Base-by-base conservation (phyloP, 164 flowering plant genomes). In the Houttuynia cordata region DNA sequence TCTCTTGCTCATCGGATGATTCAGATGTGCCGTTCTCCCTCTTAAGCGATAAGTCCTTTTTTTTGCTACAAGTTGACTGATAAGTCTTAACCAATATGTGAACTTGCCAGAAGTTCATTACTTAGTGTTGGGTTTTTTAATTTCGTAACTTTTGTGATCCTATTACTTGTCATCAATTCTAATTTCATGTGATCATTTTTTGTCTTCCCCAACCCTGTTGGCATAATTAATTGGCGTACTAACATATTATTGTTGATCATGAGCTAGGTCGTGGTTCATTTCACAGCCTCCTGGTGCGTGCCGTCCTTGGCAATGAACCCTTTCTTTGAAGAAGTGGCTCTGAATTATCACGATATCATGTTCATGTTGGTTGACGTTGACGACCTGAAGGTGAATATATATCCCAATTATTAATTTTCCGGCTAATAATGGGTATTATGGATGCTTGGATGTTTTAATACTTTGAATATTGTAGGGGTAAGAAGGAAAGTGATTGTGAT, bases 221-320 rank as follows among this genome's bases (percentile, higher is more conserved):
- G 24, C 25, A 2, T 5, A 21, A 22, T n/a, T 12, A 20, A 12
- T 23, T n/a, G 15, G 24, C 24, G 3, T 19, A 21, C 18, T 23
- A 5, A 12, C 24, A 21, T 4, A n/a, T 53, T 21, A 22, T 53
- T 7, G 22, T 53, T 7, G 22, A n/a, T 54, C 1, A 45, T 12
- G 34, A 10, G 34, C 13, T 52, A 86, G 93, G 61, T 83, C 60
- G 79, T 78, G 61, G 81, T 70, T n/a, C 93, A 86, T 69, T 86
- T 86, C 59, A 79, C 83, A 51, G 93, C 93, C 51, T 50, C 81
- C 9, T 86, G 93, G 93, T 86, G 93, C 70, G 75, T 82, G 63
- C 88, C 88, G 8, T 86, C 93, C 0, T 78, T 86, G 59, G 87
- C 76, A 39, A 86, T 86, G 93, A 79, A 79, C 53, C 73, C 78